Evolutionary conservation across 202 grass and related monocot species (phyloP).

Genomic region (Schoenoplectus triqueter): DNA sequence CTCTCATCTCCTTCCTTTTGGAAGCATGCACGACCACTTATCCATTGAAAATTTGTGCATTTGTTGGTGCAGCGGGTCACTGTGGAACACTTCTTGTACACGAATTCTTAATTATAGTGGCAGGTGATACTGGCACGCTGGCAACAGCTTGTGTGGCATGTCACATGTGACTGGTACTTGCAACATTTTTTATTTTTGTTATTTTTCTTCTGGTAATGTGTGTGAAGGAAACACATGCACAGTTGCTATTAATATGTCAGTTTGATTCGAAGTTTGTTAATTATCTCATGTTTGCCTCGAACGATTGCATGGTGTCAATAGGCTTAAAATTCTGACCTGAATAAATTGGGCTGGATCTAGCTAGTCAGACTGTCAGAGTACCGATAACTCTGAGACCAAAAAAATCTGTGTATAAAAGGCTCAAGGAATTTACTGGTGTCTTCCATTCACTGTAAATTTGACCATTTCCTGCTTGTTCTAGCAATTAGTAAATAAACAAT

Average conservation of each 20-base stretch:
- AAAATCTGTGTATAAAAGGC: background rate
- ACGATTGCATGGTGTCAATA: background rate
- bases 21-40: background rate
- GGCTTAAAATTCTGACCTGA: constrained; percentile 1
- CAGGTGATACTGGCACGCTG: background rate
- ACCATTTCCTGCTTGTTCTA: constrained; percentile 13
- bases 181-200: constrained; percentile 11
- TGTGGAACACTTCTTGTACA: background rate
- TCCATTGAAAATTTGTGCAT: background rate
- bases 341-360: constrained; percentile 3
- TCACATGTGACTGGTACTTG: background rate
- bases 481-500: constrained; percentile 28
- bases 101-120: background rate
- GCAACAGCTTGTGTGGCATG: background rate
- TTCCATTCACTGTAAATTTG: constrained; percentile 24
- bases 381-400: background rate
- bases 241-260: background rate
- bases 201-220: background rate
- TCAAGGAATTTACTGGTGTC: constrained; percentile 13
- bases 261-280: constrained; percentile 23
- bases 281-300: constrained; percentile 11
- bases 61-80: background rate
- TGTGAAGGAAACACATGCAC: constrained; percentile 15
- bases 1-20: constrained; percentile 29
- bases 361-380: background rate